Conservation (phyloP, 2,329 filamentous ascomycete species). For the Ceratocystis alfenasii region DNA sequence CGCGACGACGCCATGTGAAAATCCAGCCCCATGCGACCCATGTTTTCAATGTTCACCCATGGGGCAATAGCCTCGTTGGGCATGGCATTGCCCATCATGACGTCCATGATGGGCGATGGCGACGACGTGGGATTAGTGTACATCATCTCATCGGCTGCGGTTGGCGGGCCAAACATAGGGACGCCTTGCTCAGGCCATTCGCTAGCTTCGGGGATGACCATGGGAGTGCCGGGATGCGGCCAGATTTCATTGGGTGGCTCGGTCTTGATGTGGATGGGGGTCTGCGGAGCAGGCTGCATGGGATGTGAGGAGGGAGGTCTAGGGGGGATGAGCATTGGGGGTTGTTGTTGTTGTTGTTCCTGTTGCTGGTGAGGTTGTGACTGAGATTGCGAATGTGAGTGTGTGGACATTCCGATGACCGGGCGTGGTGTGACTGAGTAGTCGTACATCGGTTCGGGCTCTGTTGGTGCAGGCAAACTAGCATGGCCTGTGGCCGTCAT, state of each 20-base stretch:
- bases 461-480: constrained; percentile 8
- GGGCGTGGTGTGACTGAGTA: constrained; percentile 12
- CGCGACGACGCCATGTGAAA: constrained; percentile 17
- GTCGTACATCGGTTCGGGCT: constrained; percentile 17
- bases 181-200: constrained; percentile 30
- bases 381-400: background rate
- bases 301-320: constrained; percentile 20
- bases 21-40: constrained; percentile 15
- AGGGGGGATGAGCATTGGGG: constrained; percentile 15
- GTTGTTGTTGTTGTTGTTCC: constrained; percentile 15
- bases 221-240: constrained; percentile 34
- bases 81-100: constrained; percentile 16
- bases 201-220: constrained; percentile 32
- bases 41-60: constrained; percentile 15
- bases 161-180: constrained; percentile 20
- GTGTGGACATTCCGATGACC: constrained; percentile 3
- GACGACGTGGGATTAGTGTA: constrained; percentile 14
- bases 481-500: constrained; percentile 21
- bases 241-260: constrained; percentile 24
- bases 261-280: constrained; percentile 13
- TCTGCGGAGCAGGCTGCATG: constrained; percentile 15
- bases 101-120: constrained; percentile 16
- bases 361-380: constrained; percentile 12
- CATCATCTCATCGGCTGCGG: constrained; percentile 19
- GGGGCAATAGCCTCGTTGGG: constrained; percentile 16